Conservation (phyloP, 2,329 filamentous ascomycete species). For the Zarea fungicola region DNA sequence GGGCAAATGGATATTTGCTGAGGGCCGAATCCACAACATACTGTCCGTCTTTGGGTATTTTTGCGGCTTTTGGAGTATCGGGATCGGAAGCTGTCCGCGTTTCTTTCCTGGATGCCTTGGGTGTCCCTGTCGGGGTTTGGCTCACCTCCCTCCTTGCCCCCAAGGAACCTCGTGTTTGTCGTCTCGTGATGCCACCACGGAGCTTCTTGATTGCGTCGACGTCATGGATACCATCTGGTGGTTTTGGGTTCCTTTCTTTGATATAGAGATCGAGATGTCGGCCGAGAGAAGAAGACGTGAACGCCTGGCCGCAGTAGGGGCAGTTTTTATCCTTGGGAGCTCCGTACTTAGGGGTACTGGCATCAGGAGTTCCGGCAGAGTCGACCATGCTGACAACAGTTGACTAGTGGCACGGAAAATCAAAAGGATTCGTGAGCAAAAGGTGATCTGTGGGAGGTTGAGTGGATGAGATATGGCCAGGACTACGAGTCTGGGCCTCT, state of each 20-base stretch:
- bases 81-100: slow-evolving; percentile 36
- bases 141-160: slow-evolving; percentile 48
- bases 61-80: slow-evolving; percentile 31
- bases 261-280: slow-evolving; percentile 93
- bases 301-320: slow-evolving; percentile 81
- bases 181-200: slow-evolving; percentile 77
- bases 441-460: neutral
- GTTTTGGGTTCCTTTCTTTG: slow-evolving; percentile 86
- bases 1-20: slow-evolving; percentile 51
- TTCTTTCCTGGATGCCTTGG: slow-evolving; percentile 35
- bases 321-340: slow-evolving; percentile 81
- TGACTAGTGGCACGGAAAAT: slow-evolving; percentile 13
- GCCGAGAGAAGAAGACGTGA: slow-evolving; percentile 89
- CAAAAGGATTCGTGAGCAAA: neutral
- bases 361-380: slow-evolving; percentile 30
- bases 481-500: slow-evolving; percentile 10
- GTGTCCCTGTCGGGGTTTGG: slow-evolving; percentile 54
- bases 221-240: slow-evolving; percentile 80
- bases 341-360: slow-evolving; percentile 31
- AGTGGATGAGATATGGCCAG: neutral
- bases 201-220: slow-evolving; percentile 83
- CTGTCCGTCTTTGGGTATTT: slow-evolving; percentile 37
- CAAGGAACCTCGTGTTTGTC: slow-evolving; percentile 67
- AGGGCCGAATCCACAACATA: slow-evolving; percentile 42
- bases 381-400: slow-evolving; percentile 27